phyloP scores from a whole-genome alignment of 208 protist species.

The Acanthamoeba royreba region DNA sequence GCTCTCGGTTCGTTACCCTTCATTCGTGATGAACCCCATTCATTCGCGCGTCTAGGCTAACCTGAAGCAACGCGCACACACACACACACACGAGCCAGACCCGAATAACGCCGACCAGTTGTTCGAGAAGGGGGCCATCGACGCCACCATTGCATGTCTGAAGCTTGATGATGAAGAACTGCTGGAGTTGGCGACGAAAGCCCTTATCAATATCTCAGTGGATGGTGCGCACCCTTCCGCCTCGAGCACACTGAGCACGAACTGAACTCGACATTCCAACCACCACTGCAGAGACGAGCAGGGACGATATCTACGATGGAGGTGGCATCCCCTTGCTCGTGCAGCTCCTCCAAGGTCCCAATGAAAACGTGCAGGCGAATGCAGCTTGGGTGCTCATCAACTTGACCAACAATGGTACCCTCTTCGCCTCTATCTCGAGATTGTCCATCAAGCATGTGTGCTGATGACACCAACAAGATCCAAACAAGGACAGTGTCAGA shows the following conservation, averaged over 20 bases:
- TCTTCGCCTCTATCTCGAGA: background rate
- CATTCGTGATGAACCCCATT: background rate
- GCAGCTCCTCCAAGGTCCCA: background rate
- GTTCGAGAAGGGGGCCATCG: background rate
- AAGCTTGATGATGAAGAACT: background rate
- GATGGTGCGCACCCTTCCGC: background rate
- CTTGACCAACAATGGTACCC: conserved; percentile 1
- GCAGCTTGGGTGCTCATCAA: conserved; percentile 2
- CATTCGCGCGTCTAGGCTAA: background rate
- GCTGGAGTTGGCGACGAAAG: background rate
- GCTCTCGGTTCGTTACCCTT: background rate
- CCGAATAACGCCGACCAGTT: background rate
- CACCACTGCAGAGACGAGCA: background rate
- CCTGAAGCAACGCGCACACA: background rate
- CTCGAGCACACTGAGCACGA: background rate
- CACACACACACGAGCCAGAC: background rate
- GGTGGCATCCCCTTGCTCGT: background rate
- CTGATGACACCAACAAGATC: background rate
- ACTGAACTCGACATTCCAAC: background rate
- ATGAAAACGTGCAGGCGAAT: background rate
- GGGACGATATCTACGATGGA: conserved; percentile 1
- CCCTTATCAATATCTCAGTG: conserved; percentile 22
- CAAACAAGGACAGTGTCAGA: background rate
- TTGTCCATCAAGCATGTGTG: background rate
- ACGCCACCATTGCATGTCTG: background rate